phyloP scores from a whole-genome alignment of 345 rosid species.

The Gossypium arboreum region DNA sequence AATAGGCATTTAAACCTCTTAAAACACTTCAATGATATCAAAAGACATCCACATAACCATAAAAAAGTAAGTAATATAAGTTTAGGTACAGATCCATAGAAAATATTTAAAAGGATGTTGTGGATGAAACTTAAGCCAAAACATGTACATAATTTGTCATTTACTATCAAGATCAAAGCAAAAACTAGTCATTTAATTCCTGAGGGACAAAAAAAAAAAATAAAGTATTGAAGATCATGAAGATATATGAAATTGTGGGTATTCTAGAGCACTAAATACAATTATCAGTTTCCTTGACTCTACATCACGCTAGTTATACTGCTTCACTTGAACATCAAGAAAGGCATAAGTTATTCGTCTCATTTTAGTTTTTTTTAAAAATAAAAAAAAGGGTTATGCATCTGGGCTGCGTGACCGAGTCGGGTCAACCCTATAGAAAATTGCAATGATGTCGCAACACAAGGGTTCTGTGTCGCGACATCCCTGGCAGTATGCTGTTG shows the following conservation, averaged over 20 bases:
- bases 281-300: constrained; percentile 84
- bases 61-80: neutral
- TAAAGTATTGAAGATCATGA: constrained; percentile 3
- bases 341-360: no score
- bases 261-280: constrained; percentile 92
- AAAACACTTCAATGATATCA: no score
- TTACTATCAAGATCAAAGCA: neutral
- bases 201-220: neutral
- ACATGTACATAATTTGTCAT: neutral
- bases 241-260: constrained; percentile 91
- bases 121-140: neutral
- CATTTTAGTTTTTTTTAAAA: no score
- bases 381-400: no score
- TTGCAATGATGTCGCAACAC: no score
- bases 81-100: neutral
- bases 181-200: neutral
- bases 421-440: no score
- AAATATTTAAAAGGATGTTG: neutral
- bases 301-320: constrained; percentile 36
- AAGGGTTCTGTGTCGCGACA: no score
- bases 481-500: no score
- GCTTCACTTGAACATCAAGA: no score
- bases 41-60: neutral
- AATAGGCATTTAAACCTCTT: no score
- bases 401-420: no score